Conservation (phyloP, 2,329 filamentous ascomycete genomes). For the Ilyonectria destructans region DNA sequence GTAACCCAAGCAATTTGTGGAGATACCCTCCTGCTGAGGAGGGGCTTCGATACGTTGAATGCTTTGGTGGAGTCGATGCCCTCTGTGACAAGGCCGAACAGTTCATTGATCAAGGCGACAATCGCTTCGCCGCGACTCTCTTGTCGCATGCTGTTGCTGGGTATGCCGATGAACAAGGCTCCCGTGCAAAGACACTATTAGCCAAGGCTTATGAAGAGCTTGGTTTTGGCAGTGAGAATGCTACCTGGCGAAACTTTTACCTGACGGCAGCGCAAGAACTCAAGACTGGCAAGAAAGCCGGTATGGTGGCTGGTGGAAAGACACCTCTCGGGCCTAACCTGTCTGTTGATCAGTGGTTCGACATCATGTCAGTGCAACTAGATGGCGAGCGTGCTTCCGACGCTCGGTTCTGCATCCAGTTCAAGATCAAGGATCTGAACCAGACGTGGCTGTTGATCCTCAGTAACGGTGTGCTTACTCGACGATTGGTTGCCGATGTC, state of each 20-base stretch:
- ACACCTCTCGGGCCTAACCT: constrained; percentile 18
- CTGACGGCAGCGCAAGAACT: no score
- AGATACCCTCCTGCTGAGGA: constrained; percentile 44
- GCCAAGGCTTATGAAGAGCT: constrained; percentile 39
- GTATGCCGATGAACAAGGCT: constrained; percentile 39
- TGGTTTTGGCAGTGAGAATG: constrained; percentile 52
- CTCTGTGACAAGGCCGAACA: constrained; percentile 51
- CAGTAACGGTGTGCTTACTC: constrained; percentile 20
- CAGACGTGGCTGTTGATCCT: constrained; percentile 22
- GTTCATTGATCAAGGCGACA: constrained; percentile 51
- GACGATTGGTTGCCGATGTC: no score
- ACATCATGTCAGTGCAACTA: constrained; percentile 18
- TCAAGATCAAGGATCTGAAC: constrained; percentile 9
- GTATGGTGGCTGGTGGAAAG: constrained; percentile 9
- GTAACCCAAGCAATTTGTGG: constrained; percentile 36
- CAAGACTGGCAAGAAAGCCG: no score
- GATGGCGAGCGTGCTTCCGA: constrained; percentile 5
- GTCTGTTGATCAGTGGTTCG: constrained; percentile 20
- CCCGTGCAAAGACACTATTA: no score
- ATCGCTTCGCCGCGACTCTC: constrained; percentile 58
- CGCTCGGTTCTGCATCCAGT: constrained; percentile 15
- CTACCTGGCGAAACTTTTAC: constrained; percentile 59
- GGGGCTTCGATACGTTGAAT: constrained; percentile 55
- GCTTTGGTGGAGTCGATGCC: constrained; percentile 54
- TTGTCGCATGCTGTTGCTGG: constrained; percentile 55